Evolutionary conservation across 2,329 filamentous ascomycete genomes (phyloP).

Genomic region (Nothophoma quercina): DNA sequence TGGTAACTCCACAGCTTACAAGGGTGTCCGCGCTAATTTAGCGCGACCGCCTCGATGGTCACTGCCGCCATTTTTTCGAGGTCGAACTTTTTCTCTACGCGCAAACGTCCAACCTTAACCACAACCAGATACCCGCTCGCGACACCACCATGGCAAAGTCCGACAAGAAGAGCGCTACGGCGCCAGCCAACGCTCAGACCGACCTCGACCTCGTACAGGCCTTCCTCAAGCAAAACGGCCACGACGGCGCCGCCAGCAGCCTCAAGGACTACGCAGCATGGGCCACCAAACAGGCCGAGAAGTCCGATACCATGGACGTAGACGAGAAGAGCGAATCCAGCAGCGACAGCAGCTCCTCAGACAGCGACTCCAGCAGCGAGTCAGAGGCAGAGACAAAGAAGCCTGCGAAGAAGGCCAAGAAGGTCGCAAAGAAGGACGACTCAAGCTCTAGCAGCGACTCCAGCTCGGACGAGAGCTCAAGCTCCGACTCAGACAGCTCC

Average conservation of each 20-base stretch:
- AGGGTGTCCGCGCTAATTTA: conserved; percentile 14
- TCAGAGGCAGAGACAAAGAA: conserved; percentile 39
- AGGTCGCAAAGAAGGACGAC: conserved; percentile 20
- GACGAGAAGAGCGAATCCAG: conserved; percentile 33
- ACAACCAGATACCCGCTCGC: background rate
- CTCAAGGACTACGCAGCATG: conserved; percentile 41
- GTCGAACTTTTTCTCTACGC: conserved; percentile 31
- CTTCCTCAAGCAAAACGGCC: conserved; percentile 47
- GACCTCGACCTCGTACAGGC: conserved; percentile 42
- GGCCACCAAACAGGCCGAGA: conserved; percentile 27
- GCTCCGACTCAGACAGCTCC: conserved; percentile 45
- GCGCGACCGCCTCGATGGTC: conserved; percentile 16
- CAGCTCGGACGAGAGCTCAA: conserved; percentile 25
- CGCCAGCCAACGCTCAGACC: conserved; percentile 15
- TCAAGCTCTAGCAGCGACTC: conserved; percentile 26
- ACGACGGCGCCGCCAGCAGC: conserved; percentile 38
- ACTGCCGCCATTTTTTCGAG: conserved; percentile 24
- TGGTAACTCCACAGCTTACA: conserved; percentile 13
- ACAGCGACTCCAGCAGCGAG: conserved; percentile 37
- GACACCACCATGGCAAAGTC: conserved; percentile 33
- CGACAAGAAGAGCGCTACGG: conserved; percentile 30
- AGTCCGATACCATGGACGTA: conserved; percentile 42
- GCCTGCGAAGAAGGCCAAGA: conserved; percentile 28
- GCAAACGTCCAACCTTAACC: conserved; percentile 4
- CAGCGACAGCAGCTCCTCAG: conserved; percentile 28